phyloP scores from a whole-genome alignment of 2,329 filamentous ascomycete species.

The Daldinia sp. region DNA sequence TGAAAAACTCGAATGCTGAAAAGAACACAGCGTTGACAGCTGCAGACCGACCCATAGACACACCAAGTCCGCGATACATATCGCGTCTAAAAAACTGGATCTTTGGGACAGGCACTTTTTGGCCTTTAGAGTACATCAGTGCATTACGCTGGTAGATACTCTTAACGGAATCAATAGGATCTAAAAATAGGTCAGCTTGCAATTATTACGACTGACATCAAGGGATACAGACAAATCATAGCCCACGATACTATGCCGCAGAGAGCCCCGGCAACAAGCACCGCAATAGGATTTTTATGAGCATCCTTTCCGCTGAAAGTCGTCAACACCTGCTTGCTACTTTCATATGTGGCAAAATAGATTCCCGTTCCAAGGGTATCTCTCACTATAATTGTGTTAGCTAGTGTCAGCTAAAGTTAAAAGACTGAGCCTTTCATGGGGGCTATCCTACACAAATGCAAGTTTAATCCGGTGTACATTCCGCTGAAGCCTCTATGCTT shows the following conservation, averaged over 20 bases:
- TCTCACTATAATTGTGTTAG: slow-evolving; percentile 67
- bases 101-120: slow-evolving; percentile 74
- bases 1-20: slow-evolving; percentile 86
- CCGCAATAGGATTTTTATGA: slow-evolving; percentile 82
- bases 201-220: slow-evolving; percentile 9
- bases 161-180: slow-evolving; percentile 84
- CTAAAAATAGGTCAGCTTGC: slow-evolving; percentile 52
- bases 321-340: slow-evolving; percentile 82
- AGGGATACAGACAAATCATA: slow-evolving; percentile 70
- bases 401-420: neutral
- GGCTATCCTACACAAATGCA: slow-evolving; percentile 77
- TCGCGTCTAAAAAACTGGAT: slow-evolving; percentile 81
- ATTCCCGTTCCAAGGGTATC: slow-evolving; percentile 87
- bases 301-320: slow-evolving; percentile 78
- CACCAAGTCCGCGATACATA: slow-evolving; percentile 86
- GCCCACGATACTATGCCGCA: slow-evolving; percentile 90
- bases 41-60: slow-evolving; percentile 85
- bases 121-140: slow-evolving; percentile 75
- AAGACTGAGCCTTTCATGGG: neutral
- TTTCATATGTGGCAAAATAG: slow-evolving; percentile 92
- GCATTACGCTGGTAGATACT: slow-evolving; percentile 88
- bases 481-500: slow-evolving; percentile 78
- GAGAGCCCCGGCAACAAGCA: slow-evolving; percentile 81
- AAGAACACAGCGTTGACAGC: slow-evolving; percentile 92
- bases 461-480: slow-evolving; percentile 82